Base-by-base conservation (phyloP, 1,284 basidiomycete genomes). In the Ganoderma meredithae region DNA sequence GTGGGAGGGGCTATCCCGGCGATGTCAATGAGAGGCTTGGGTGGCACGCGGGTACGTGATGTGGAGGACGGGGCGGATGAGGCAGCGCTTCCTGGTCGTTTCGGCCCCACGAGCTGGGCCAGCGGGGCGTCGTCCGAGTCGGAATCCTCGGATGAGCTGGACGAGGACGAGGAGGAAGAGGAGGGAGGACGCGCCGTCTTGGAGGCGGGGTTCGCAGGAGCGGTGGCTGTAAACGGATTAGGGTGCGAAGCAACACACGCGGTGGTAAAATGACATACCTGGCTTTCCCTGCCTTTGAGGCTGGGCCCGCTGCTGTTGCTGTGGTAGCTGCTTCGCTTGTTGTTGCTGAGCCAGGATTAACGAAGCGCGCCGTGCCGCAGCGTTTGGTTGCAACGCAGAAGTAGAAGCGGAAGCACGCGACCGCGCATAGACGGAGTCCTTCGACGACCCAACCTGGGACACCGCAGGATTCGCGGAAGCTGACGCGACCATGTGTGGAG, bases 21-120 rank as follows among this genome's bases (percentile, higher is more conserved):
- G 66, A 87, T 83, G 68, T 88, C 86, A 31, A 88, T 85, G 31
- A 88, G 79, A 0, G 87, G 87, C 70, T 84, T 86, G 13, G 77
- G 40, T 13, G 81, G 81, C 61, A 76, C 74, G 36, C 80, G 78
- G 44, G 74, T 71, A 36, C 80, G 78, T 44, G 74, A 72, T 4
- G 69, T 58, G 25, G 69, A 77, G 71, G 71, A 75, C 68, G 81
- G 71, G 70, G 81, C 71, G 74, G 82, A 70, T 73, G 82, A 90
- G 72, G 76, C 80, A 59, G 79, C 79, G 71, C 78, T 85, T 6
- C 82, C 83, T 19, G 85, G 84, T 43, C 85, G 81, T 40, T 76
- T 77, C 25, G 85, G 84, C 0, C 74, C 73, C 13, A 84, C 75
- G 39, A 85, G 72, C 25, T 74, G 75, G 1, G 83, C 79, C 49